Base-by-base conservation (phyloP, 2,329 filamentous ascomycete species). In the Alternaria postmessia region DNA sequence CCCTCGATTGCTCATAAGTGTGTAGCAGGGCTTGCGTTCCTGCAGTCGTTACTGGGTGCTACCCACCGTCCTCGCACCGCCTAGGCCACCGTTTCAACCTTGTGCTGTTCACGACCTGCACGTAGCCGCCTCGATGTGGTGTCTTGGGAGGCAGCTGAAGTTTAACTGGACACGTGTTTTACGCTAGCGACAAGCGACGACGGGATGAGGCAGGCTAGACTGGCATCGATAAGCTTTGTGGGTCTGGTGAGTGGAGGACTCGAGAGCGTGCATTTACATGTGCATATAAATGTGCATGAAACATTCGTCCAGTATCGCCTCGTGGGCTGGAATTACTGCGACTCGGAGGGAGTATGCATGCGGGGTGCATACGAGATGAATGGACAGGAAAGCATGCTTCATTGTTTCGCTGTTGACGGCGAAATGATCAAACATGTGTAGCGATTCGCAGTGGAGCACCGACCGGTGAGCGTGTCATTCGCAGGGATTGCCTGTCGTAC, bases 31-130 rank as follows among this genome's bases (percentile, higher is more conserved):
- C 43, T 55, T 52, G 59, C 53, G 74, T 75, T 73, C 70, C 74
- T 77, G 74, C 74, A 71, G 72, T 62, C 75, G 51, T 69, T 46
- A 76, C 69, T 77, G 74, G 74, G 62, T 68, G 66, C 47, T 56
- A 54, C 60, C 64, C 63, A 67, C 55, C 63, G 57, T 42, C 63
- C 55, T 63, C 61, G 61, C 68, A 64, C 55, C 53, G 55, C 46
- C 48, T 18, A 55, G 61, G 47, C 34, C 63, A 44, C 63, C 57
- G 67, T 70, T 66, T 73, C 67, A 65, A 70, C 61, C 64, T 67
- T 65, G 65, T 63, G 61, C 62, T 67, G 65, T 62, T 63, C 62
- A 61, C 64, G 59, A 59, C 57, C 64, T 59, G 67, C 67, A 57
- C 54, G 55, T 75, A 74, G 71, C 70, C 73, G 73, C 71, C 66